Evolutionary conservation across 2,329 filamentous ascomycete genomes (phyloP), one percentile per base, ranked within the genome.

Genomic region (Apiospora hydei): DNA sequence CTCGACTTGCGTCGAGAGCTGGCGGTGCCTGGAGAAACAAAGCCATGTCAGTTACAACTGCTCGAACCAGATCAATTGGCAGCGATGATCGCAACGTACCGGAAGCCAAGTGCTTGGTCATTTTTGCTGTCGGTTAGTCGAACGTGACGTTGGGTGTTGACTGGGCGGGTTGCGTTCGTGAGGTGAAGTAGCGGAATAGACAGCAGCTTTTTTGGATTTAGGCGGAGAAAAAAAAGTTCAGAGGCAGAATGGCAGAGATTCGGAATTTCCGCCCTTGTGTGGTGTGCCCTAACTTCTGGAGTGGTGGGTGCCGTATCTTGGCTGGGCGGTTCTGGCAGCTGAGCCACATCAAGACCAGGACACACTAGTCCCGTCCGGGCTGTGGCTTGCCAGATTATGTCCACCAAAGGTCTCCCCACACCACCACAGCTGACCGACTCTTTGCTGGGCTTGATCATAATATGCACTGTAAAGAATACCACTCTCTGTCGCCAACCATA

Each of bases 1-100:
- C 96, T 94, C 88, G 94, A 96, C 94, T 99, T 99, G 89, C 96
- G 93, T 88, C 96, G 92, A 84, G 95, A 98, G 86, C 76, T 77
- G 75, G 76, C 73, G 73, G 78, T 76, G 71, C 76, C 77, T 78
- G 21, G 69, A 61, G 30, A 38, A 26, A 74, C 72, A 68, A 46
- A 4, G 51, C 68, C 18, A 71, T 41, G 26, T 38, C 53, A 43
- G 43, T n/a, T n/a, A 34, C 16, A 11, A 41, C 14, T 64, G 41
- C 24, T 18, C 34, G 11, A 18, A n/a, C 16, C 18, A 26, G 14
- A 26, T 14, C 10, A 49, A 41, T n/a, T 64, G 34, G 34, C 57
- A 41, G 13, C 41, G 41, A 24, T 41, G 30, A 61, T 21, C 8
- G 21, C 16, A 57, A 64, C 76, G 53, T 80, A 76, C 79, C 77